Base-by-base conservation (phyloP, 2,329 filamentous ascomycete genomes). In the Cladophialophora chaetospira region DNA sequence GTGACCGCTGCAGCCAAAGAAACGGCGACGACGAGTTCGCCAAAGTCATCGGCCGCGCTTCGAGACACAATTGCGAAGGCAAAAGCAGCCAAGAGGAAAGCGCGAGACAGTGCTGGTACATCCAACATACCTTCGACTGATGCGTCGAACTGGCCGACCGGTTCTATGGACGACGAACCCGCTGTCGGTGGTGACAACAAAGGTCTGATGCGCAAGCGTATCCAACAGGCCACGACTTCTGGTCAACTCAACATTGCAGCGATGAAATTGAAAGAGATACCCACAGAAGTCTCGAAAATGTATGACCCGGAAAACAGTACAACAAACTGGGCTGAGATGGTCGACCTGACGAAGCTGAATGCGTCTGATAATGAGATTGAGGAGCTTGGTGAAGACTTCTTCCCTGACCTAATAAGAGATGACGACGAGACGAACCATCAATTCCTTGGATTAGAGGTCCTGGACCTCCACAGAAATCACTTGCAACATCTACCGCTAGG, bases 21-120 rank as follows among this genome's bases (percentile, higher is more conserved):
- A 19, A 11, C 54, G 1, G 28, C 29, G 10, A 21, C 50, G 17
- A 47, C 55, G 10, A 81, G 77, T 56, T 71, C 71, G 0, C 73
- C 77, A 4, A 94, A 89, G 66, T 91, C 91, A 0, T 97, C 93
- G 0, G 78, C 82, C 13, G 87, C 91, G 0, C 75, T 99, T 11
- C 85, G 94, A 29, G 91, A 97, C 49, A 92, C 94, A 52, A 97
- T 97, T 61, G 91, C 92, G 33, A 93, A 92, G 66, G 93, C 94
- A 0, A 96, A 93, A 60, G 85, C 82, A 9, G 70, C 71, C 3
- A 68, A 61, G 50, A 67, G 68, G 53, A 73, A 59, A 19, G 50
- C 53, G 17, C 5, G 54, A 21, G 50, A 31, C 15, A 38, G 31
- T 26, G 29, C 43, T 8, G 46, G 19, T 13, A 38, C 38, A 2